Percentiles rank a stretch among this genome's conserved stretches.
These are phyloP conservation scores for Botrytis medusae DNA, from an alignment of 2,329 filamentous ascomycete species.

Conservation along the genomic window DNA sequence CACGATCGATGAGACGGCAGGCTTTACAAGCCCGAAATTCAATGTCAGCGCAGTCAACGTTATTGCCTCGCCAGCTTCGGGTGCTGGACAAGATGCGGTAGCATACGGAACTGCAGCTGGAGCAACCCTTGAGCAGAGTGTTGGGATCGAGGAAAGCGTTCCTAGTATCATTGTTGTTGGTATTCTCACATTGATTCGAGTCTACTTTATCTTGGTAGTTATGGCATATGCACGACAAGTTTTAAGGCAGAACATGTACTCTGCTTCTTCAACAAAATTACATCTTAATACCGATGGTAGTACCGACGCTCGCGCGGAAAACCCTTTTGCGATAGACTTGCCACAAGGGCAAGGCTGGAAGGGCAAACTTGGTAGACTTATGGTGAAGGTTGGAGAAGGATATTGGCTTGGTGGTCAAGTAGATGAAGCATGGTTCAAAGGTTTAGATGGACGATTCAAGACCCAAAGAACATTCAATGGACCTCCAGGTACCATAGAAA, in stretches of 20 bases:
- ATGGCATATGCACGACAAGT: constrained; percentile 79
- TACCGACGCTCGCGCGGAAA: constrained; percentile 54
- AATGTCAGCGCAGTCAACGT: constrained; percentile 60
- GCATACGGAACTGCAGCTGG: constrained; percentile 45
- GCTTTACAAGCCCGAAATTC: constrained; percentile 63
- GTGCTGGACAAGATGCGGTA: constrained; percentile 53
- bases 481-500: constrained; percentile 42
- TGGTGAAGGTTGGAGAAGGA: constrained; percentile 70
- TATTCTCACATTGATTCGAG: constrained; percentile 69
- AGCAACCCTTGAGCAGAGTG: constrained; percentile 59
- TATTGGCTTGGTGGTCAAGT: constrained; percentile 77
- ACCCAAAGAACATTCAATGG: constrained; percentile 43
- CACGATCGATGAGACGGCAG: constrained; percentile 59
- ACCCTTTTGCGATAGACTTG: constrained; percentile 68
- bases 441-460: constrained; percentile 61
- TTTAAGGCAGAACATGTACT: constrained; percentile 66
- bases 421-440: constrained; percentile 67
- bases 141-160: constrained; percentile 65
- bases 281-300: constrained; percentile 39
- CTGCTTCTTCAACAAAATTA: constrained; percentile 41
- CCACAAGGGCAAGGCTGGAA: constrained; percentile 78
- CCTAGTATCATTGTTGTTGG: constrained; percentile 78
- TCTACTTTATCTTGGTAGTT: constrained; percentile 83
- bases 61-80: constrained; percentile 48
- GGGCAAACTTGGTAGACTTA: constrained; percentile 73